These are phyloP conservation scores for Hypoxylon sp. DNA, from an alignment of 2,329 filamentous ascomycete genomes.

Conservation along the genomic window DNA sequence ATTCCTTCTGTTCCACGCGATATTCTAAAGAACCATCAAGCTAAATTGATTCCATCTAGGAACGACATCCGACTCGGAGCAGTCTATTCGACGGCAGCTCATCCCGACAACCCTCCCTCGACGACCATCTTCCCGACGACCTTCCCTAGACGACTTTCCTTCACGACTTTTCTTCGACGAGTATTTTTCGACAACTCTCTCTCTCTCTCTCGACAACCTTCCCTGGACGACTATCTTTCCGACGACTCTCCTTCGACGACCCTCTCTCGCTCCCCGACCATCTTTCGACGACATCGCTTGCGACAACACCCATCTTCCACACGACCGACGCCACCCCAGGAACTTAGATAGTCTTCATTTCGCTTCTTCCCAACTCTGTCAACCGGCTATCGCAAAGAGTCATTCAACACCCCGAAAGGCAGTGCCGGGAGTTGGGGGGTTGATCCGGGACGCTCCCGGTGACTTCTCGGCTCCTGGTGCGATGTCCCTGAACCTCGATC, in stretches of 20 bases:
- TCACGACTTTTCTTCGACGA: background rate
- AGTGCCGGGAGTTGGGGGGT: too few species aligned
- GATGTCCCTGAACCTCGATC: constrained; percentile 12
- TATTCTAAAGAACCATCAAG: background rate
- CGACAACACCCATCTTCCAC: background rate
- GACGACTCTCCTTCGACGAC: background rate
- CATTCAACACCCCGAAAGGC: too few species aligned
- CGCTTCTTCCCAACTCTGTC: background rate
- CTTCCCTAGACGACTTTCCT: too few species aligned
- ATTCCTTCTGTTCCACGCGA: background rate
- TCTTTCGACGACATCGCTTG: background rate
- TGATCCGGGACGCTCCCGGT: too few species aligned
- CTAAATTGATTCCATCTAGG: background rate
- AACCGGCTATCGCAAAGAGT: constrained; percentile 15
- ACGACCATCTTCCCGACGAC: background rate
- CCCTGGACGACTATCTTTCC: background rate
- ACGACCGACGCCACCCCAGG: too few species aligned
- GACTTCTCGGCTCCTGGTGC: background rate
- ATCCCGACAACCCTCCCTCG: background rate
- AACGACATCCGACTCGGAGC: background rate
- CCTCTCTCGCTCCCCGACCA: background rate
- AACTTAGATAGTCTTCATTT: background rate
- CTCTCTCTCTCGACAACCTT: too few species aligned
- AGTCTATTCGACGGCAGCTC: background rate
- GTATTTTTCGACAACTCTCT: background rate